Conservation (phyloP, 495 filamentous ascomycete species). For the Terfezia claveryi region DNA sequence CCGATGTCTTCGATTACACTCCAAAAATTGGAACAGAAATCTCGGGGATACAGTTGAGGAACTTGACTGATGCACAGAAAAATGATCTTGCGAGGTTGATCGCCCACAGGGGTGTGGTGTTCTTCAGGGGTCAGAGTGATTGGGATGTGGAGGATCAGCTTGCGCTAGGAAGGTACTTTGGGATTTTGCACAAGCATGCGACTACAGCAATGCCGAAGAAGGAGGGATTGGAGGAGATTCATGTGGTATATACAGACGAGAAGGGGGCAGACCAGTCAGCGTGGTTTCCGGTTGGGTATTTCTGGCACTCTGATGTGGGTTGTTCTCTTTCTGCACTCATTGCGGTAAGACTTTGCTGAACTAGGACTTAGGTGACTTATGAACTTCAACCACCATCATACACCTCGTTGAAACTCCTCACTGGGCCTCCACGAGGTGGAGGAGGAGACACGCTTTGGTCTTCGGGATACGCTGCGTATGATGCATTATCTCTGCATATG, state of each 20-base stretch:
- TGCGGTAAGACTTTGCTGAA: neutral
- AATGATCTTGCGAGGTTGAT: constrained; percentile 54
- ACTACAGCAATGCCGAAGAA: constrained; percentile 22
- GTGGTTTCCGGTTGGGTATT: constrained; percentile 28
- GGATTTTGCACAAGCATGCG: constrained; percentile 40
- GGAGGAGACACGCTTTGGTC: constrained; percentile 62
- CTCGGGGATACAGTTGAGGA: constrained; percentile 42
- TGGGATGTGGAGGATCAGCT: constrained; percentile 39
- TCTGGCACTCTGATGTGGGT: constrained; percentile 41
- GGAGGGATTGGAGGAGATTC: constrained; percentile 38
- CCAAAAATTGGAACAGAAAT: constrained; percentile 36
- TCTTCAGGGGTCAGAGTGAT: constrained; percentile 49
- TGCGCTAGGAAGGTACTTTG: constrained; percentile 42
- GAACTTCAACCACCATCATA: constrained; percentile 61
- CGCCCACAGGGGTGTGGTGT: constrained; percentile 48
- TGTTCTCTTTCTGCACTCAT: neutral
- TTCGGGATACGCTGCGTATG: constrained; percentile 52
- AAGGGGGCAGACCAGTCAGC: constrained; percentile 38
- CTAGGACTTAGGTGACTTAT: constrained; percentile 31
- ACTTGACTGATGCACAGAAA: constrained; percentile 44
- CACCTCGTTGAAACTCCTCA: constrained; percentile 46
- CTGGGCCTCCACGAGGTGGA: constrained; percentile 41
- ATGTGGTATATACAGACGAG: constrained; percentile 43
- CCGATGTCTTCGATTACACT: constrained; percentile 21
- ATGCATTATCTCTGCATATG: constrained; percentile 42